These are phyloP conservation scores for Papilionanthe hybrid DNA, from an alignment of 116 monocot genomes.

Conservation along the genomic window DNA sequence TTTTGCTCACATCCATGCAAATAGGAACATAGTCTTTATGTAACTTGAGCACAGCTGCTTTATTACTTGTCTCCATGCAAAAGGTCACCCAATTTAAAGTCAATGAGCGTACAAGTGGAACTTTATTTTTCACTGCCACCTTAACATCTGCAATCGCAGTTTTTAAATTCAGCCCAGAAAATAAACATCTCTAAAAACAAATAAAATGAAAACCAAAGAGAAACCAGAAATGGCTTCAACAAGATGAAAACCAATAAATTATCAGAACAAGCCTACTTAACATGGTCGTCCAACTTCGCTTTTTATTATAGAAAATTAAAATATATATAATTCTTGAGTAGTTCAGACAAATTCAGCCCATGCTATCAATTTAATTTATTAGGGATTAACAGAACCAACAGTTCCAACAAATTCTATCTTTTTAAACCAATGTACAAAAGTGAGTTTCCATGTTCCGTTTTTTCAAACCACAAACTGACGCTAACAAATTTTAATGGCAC, in stretches of 20 bases:
- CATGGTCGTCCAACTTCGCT: background rate
- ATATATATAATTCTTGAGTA: background rate
- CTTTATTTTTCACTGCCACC: constrained; percentile 93
- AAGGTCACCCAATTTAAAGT: constrained; percentile 95
- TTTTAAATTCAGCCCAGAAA: background rate
- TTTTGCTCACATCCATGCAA: constrained; percentile 83
- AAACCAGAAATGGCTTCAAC: background rate
- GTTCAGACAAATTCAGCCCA: background rate
- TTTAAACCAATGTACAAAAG: background rate
- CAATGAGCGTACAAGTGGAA: constrained; percentile 89
- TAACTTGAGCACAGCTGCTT: constrained; percentile 83
- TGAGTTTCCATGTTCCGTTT: background rate
- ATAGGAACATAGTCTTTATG: constrained; percentile 99
- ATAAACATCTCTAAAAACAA: background rate
- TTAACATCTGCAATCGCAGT: constrained; percentile 68
- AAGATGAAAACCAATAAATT: background rate
- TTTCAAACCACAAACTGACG: background rate
- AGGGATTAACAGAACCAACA: background rate
- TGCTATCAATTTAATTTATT: background rate
- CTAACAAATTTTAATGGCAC: background rate
- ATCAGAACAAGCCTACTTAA: background rate
- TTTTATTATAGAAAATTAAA: background rate
- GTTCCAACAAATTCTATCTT: background rate
- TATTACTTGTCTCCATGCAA: constrained; percentile 93
- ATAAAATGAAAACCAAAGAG: background rate